phyloP scores from a whole-genome alignment of 176 grass and related monocot genomes.

The Oryza glaberrima region DNA sequence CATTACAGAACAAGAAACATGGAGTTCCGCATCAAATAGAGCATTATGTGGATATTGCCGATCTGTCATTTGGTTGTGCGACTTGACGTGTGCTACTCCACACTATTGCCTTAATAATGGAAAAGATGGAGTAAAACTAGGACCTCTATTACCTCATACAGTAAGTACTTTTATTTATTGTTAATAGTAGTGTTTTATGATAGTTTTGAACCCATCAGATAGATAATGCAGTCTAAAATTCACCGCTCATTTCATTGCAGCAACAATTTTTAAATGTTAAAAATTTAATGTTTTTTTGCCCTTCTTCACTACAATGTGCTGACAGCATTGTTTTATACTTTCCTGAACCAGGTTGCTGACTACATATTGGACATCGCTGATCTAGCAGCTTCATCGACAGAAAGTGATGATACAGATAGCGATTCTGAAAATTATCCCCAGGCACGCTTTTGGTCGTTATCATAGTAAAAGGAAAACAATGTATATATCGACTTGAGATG shows the following conservation, averaged over 20 bases:
- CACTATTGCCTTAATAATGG: slow-evolving; percentile 56
- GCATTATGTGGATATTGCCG: slow-evolving; percentile 59
- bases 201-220: background rate
- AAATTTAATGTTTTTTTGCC: background rate
- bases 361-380: slow-evolving; percentile 47
- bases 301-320: background rate
- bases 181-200: slow-evolving; percentile 1
- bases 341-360: slow-evolving; percentile 51
- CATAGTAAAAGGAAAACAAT: background rate
- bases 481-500: background rate
- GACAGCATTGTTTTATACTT: background rate
- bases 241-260: background rate
- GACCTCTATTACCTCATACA: slow-evolving; percentile 56
- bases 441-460: slow-evolving; percentile 40
- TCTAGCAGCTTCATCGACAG: slow-evolving; percentile 39
- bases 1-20: slow-evolving; percentile 45
- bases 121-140: slow-evolving; percentile 52
- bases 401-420: slow-evolving; percentile 32
- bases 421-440: slow-evolving; percentile 35
- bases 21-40: slow-evolving; percentile 63
- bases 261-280: background rate
- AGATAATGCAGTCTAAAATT: background rate
- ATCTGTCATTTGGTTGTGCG: slow-evolving; percentile 79
- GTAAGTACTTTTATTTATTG: slow-evolving; percentile 48
- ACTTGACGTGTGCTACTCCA: slow-evolving; percentile 54